These are phyloP conservation scores for Alternaria rosae DNA, from an alignment of 2,329 filamentous ascomycete genomes.

Conservation along the genomic window DNA sequence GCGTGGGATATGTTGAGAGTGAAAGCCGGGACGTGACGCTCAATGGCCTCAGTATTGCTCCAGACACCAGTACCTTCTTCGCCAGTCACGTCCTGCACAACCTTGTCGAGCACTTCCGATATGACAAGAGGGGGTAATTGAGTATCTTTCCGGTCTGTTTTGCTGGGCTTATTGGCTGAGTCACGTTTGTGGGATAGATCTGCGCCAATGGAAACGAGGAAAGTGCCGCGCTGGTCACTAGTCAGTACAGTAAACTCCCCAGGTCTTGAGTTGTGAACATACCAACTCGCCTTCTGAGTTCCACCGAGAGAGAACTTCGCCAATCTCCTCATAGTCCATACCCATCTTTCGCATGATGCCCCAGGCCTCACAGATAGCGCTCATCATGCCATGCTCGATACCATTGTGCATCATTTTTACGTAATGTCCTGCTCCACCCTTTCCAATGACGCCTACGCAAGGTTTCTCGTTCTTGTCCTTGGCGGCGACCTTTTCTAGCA, in stretches of 20 bases:
- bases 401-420: slow-evolving; percentile 81
- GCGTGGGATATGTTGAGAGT: slow-evolving; percentile 70
- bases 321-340: slow-evolving; percentile 67
- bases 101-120: slow-evolving; percentile 70
- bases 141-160: slow-evolving; percentile 23
- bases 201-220: slow-evolving; percentile 68
- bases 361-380: slow-evolving; percentile 70
- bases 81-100: slow-evolving; percentile 72
- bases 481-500: slow-evolving; percentile 68
- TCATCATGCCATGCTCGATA: slow-evolving; percentile 77
- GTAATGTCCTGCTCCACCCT: slow-evolving; percentile 71
- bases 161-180: slow-evolving; percentile 9
- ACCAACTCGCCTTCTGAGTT: slow-evolving; percentile 65
- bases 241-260: slow-evolving; percentile 2
- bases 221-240: slow-evolving; percentile 58
- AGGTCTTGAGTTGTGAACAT: slow-evolving; percentile 12
- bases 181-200: slow-evolving; percentile 66
- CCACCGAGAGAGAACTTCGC: slow-evolving; percentile 67
- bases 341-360: slow-evolving; percentile 66
- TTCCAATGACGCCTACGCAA: slow-evolving; percentile 68
- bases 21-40: slow-evolving; percentile 68
- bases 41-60: slow-evolving; percentile 68
- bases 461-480: slow-evolving; percentile 66
- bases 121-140: slow-evolving; percentile 58
- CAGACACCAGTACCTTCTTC: slow-evolving; percentile 73